phyloP scores from a whole-genome alignment of 371 early-diverging fungal genomes.

The Mucor irregularis region DNA sequence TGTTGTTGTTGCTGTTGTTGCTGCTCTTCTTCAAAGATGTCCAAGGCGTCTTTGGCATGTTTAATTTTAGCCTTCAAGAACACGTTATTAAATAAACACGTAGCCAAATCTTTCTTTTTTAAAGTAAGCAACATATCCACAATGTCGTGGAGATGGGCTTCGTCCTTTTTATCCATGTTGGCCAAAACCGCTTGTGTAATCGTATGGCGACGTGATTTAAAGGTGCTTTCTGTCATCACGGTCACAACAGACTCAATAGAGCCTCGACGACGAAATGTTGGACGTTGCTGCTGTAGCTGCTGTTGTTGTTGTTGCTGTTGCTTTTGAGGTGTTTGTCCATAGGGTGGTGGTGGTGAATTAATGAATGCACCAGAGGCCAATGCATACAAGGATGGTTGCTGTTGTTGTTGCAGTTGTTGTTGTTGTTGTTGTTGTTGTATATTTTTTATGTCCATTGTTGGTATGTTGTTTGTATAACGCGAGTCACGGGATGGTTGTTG shows the following conservation, averaged over 20 bases:
- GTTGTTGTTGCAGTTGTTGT: background rate
- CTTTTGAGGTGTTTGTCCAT: no score
- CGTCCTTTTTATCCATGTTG: conserved; percentile 7
- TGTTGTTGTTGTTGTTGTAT: background rate
- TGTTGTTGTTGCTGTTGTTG: conserved; percentile 5
- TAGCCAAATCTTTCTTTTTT: conserved; percentile 44
- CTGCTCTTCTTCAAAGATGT: conserved; percentile 36
- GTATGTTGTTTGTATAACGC: background rate
- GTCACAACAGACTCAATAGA: conserved; percentile 38
- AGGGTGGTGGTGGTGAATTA: background rate
- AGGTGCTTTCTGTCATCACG: conserved; percentile 30
- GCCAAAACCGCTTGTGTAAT: conserved; percentile 15
- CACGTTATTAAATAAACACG: conserved; percentile 50
- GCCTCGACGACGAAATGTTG: conserved; percentile 32
- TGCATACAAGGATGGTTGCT: background rate
- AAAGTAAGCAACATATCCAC: conserved; percentile 50
- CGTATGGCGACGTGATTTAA: conserved; percentile 24
- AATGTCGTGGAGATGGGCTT: conserved; percentile 34
- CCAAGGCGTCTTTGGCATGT: conserved; percentile 46
- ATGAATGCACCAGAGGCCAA: background rate
- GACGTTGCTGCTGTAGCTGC: background rate
- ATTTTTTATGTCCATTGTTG: background rate
- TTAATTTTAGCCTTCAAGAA: conserved; percentile 40
- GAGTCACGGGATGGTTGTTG: background rate
- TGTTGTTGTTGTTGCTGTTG: background rate